Base-by-base conservation (phyloP, 768 basidiomycete species). In the Postia placenta region DNA sequence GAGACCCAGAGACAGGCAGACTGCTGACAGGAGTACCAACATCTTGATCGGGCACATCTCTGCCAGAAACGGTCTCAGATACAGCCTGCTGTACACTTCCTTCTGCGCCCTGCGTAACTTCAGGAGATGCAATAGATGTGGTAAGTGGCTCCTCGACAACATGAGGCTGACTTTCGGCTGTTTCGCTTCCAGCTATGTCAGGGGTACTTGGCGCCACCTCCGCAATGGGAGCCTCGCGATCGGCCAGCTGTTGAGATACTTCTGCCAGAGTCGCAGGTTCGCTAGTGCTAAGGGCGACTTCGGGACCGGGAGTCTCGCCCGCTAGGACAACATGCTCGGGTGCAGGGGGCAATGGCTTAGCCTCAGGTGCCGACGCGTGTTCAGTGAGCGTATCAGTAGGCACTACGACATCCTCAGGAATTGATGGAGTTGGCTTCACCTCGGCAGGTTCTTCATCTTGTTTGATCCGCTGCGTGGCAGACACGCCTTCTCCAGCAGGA, bases 271-370 rank as follows among this genome's bases (percentile, higher is more conserved):
- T 56, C 11, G 55, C 61, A 22, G 63, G 57, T 51, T 68, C 64
- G 43, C 64, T 67, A 17, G 62, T 61, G 45, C 52, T 49, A 36
- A 65, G 51, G 28, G 64, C 65, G 25, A 63, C 45, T 40, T 66
- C 54, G 15, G 61, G 59, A 2, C 59, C 61, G 7, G 62, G 59
- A 5, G 66, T 67, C 24, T 60, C 57, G 2, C 62, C 65, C 3
- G 64, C 46, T 27, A 61, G 52, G 2, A 67, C 62, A 27, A 64
- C 56, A 7, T 46, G 45, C 45, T 62, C 67, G 2, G 65, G 65
- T 1, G 65, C 65, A 24, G 67, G 56, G 5, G 66, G 62, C 7
- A 62, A 57, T 14, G 50, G 46, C 14, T 54, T 54, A 14, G 41
- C 36, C 6, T 43, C n/a, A 9, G 11, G n/a, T 20, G 50, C 50